These are phyloP conservation scores for Pinus taeda DNA, from an alignment of 75 land plant species.

Conservation along the genomic window DNA sequence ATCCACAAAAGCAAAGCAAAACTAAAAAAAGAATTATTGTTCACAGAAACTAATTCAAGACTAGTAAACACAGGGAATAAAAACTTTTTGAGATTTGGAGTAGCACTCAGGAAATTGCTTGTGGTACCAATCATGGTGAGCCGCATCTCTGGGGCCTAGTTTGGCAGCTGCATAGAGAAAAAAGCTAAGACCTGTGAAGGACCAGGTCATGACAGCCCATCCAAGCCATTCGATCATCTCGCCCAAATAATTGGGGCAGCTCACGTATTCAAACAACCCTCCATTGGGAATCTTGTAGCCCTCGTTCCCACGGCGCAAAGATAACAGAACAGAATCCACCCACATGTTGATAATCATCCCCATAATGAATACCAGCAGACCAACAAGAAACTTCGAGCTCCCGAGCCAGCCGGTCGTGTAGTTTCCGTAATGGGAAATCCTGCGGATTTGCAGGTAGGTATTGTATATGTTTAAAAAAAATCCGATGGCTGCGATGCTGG, in stretches of 20 bases:
- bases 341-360: slow-evolving; percentile 72
- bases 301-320: slow-evolving; percentile 38
- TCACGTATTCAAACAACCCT: slow-evolving; percentile 70
- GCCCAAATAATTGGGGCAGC: slow-evolving; percentile 85
- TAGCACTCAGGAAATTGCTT: slow-evolving; percentile 68
- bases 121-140: slow-evolving; percentile 68
- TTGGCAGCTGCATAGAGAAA: slow-evolving; percentile 64
- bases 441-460: slow-evolving; percentile 64
- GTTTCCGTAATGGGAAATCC: slow-evolving; percentile 55
- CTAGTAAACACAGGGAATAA: slow-evolving; percentile 74
- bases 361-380: slow-evolving; percentile 37
- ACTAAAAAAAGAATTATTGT: too few relatives aligned
- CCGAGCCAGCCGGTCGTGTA: slow-evolving; percentile 39
- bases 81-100: slow-evolving; percentile 53
- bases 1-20: too few relatives aligned
- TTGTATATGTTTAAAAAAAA: slow-evolving; percentile 71
- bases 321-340: slow-evolving; percentile 65
- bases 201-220: slow-evolving; percentile 68
- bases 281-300: slow-evolving; percentile 75
- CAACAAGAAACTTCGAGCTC: slow-evolving; percentile 35
- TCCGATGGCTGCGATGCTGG: slow-evolving; percentile 35
- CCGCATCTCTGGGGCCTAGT: slow-evolving; percentile 68
- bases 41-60: neutral
- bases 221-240: slow-evolving; percentile 93
- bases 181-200: slow-evolving; percentile 63